These are phyloP conservation scores for Bretziella fagacearum DNA, from an alignment of 2,329 filamentous ascomycete species.

Conservation along the genomic window DNA sequence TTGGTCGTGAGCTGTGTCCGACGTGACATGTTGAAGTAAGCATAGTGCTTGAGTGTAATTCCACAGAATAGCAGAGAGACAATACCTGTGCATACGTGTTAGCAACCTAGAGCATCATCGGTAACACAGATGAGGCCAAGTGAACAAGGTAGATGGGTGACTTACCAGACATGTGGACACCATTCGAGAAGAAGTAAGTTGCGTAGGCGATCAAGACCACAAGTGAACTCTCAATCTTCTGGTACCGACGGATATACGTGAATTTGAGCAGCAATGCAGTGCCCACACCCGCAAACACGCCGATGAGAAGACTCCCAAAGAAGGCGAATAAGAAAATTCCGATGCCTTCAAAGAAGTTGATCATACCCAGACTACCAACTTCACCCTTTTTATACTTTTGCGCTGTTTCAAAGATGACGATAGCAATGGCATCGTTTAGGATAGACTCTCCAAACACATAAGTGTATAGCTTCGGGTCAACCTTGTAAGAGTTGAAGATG, in stretches of 20 bases:
- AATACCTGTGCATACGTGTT: conserved; percentile 40
- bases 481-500: conserved; percentile 99
- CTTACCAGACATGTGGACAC: conserved; percentile 87
- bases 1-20: conserved; percentile 95
- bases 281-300: conserved; percentile 67
- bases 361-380: conserved; percentile 52
- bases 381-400: conserved; percentile 74
- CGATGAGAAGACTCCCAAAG: conserved; percentile 83
- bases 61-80: conserved; percentile 94
- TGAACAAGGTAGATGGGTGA: no score
- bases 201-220: conserved; percentile 89
- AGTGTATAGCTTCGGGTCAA: conserved; percentile 95
- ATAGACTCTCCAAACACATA: conserved; percentile 98
- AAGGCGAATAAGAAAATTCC: conserved; percentile 93
- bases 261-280: conserved; percentile 86
- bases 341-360: conserved; percentile 78
- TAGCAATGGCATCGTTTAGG: conserved; percentile 93
- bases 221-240: conserved; percentile 92
- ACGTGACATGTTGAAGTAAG: conserved; percentile 99
- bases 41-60: conserved; percentile 96
- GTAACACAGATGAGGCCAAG: no score
- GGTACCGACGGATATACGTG: conserved; percentile 78
- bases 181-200: conserved; percentile 96
- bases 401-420: conserved; percentile 95
- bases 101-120: no score